Evolutionary conservation across 2,329 filamentous ascomycete genomes (phyloP), one percentile per base, ranked within the genome.

Genomic region (Teratosphaeria destructans): DNA sequence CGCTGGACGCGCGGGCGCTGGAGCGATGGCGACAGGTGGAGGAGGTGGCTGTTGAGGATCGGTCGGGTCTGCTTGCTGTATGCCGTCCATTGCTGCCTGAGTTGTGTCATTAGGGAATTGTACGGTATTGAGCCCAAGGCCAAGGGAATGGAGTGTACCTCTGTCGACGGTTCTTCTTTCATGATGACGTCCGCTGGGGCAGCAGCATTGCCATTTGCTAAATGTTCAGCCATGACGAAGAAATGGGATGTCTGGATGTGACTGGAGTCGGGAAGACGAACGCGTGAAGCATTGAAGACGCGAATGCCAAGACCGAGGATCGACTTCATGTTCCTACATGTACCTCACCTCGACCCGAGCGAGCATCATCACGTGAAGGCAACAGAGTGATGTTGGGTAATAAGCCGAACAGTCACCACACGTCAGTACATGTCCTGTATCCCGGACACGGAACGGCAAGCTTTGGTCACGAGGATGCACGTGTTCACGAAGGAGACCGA

Each of bases 141-240:
- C 57, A 55, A 37, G 57, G 57, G 16, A 43, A 35, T 43, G 26
- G 19, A 29, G 55, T 19, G 16, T 27, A 56, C 55, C 32, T 56
- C 55, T n/a, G 55, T 19, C 16, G 26, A n/a, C n/a, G 62, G 47
- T 57, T 72, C 71, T 56, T 73, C 71, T 59, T 72, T 73, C 72
- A 74, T 74, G 58, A 71, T 70, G 5, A 71, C 60, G 57, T 74
- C 72, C 14, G 58, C 59, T 16, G 56, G 62, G 3, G 60, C 39
- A 5, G 60, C 56, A 26, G 56, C 55, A 27, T 62, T 61, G 55
- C 68, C 69, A 52, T 72, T 73, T n/a, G 66, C 29, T 8, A 57
- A 37, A 52, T 57, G 27, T 14, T 68, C 67, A 16, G 67, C 69
- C 70, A 72, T 72, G 14, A 10, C 67, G 62, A 49, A 49, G 43